Conservation (phyloP, 176 grass and related monocot genomes). For the Musa acuminata region DNA sequence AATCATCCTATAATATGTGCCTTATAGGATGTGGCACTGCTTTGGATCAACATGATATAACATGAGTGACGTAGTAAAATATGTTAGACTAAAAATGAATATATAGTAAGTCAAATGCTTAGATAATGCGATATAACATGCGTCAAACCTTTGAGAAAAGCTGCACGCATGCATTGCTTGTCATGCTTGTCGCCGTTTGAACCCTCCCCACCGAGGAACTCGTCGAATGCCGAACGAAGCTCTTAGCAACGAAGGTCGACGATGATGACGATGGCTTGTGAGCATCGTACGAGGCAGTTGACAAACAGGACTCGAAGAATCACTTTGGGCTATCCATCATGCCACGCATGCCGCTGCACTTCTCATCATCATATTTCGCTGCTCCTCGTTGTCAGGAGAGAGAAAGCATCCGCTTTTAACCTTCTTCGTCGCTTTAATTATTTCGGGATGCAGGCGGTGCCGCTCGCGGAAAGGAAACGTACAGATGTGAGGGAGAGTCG, state of each 20-base stretch:
- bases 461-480: neutral
- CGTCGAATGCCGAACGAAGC: neutral
- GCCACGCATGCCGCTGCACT: neutral
- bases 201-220: neutral
- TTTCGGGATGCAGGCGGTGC: constrained; percentile 9
- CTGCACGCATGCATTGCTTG: too few relatives aligned
- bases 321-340: neutral
- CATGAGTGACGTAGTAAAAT: too few relatives aligned
- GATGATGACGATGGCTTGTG: neutral
- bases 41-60: too few relatives aligned
- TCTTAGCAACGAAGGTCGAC: neutral
- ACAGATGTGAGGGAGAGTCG: too few relatives aligned
- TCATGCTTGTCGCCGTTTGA: too few relatives aligned
- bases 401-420: neutral
- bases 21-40: too few relatives aligned
- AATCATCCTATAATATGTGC: too few relatives aligned
- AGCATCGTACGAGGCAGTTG: neutral
- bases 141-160: too few relatives aligned
- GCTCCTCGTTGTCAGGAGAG: neutral
- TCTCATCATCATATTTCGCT: neutral
- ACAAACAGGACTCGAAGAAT: neutral
- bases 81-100: too few relatives aligned
- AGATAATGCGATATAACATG: too few relatives aligned
- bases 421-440: neutral
- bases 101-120: too few relatives aligned